Percentiles rank a stretch among this genome's conserved stretches.
Conservation (phyloP, 2,329 filamentous ascomycete genomes). For the Colletotrichum graminicola region DNA sequence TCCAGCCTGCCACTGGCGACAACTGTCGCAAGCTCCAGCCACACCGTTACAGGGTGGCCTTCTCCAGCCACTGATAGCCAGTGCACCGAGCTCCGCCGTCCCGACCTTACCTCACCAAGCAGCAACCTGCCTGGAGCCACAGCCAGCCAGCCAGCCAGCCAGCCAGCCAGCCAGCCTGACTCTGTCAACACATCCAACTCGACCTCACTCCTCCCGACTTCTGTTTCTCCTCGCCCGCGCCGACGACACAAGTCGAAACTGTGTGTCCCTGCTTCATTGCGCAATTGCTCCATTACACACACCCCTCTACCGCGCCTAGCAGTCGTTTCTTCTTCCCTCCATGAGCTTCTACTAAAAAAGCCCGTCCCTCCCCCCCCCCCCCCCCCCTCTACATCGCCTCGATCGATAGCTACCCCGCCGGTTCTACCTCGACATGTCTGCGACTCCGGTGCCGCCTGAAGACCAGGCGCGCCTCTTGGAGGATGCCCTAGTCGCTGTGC, state of each 20-base stretch:
- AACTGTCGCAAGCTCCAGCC: slow-evolving; percentile 19
- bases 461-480: slow-evolving; percentile 94
- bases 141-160: neutral
- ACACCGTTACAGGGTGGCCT: slow-evolving; percentile 3
- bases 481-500: slow-evolving; percentile 95
- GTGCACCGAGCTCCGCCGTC: slow-evolving; percentile 23
- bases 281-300: neutral
- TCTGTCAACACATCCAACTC: slow-evolving; percentile 1
- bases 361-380: neutral
- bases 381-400: slow-evolving; percentile 32
- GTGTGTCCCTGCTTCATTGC: neutral
- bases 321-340: slow-evolving; percentile 23
- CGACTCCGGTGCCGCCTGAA: slow-evolving; percentile 74
- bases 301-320: neutral
- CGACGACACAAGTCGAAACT: slow-evolving; percentile 9
- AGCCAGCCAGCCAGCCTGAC: too few species aligned
- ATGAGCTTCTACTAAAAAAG: slow-evolving; percentile 30
- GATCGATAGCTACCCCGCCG: slow-evolving; percentile 43
- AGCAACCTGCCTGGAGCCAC: slow-evolving; percentile 5
- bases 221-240: slow-evolving; percentile 1
- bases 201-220: slow-evolving; percentile 1
- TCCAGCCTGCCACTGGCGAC: slow-evolving; percentile 10
- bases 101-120: slow-evolving; percentile 33
- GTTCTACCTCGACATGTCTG: slow-evolving; percentile 51
- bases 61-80: slow-evolving; percentile 15